Conservation (phyloP, 768 basidiomycete genomes). For the Botryobasidium botryosum region DNA sequence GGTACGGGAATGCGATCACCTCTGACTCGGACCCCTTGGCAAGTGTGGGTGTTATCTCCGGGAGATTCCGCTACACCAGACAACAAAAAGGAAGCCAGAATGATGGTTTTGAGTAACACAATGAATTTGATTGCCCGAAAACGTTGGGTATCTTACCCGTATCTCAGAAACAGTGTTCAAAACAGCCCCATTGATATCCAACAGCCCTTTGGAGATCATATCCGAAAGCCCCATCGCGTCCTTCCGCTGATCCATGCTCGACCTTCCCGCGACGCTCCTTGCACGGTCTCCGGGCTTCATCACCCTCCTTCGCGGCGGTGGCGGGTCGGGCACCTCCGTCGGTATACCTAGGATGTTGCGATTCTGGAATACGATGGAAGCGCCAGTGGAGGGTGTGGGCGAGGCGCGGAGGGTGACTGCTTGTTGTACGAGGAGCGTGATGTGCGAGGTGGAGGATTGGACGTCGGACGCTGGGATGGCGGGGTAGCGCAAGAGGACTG, state of each 20-base stretch:
- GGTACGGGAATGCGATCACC: slow-evolving; percentile 11
- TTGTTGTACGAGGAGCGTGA: slow-evolving; percentile 62
- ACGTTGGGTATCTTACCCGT: slow-evolving; percentile 49
- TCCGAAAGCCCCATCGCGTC: slow-evolving; percentile 34
- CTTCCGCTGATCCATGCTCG: slow-evolving; percentile 1
- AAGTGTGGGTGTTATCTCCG: too few species aligned
- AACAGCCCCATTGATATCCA: slow-evolving; percentile 73
- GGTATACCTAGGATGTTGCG: slow-evolving; percentile 58
- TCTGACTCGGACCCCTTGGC: background rate
- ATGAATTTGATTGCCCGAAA: background rate
- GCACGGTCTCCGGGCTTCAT: slow-evolving; percentile 6
- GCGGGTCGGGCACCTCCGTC: slow-evolving; percentile 39
- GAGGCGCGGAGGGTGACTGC: slow-evolving; percentile 63
- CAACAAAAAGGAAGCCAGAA: slow-evolving; percentile 15
- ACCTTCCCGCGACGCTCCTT: slow-evolving; percentile 12
- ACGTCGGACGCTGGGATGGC: slow-evolving; percentile 23
- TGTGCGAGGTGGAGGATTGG: slow-evolving; percentile 27
- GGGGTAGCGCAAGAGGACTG: slow-evolving; percentile 75
- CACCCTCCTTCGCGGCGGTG: slow-evolving; percentile 20
- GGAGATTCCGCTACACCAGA: slow-evolving; percentile 6
- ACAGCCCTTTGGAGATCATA: slow-evolving; percentile 47
- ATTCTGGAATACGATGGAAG: slow-evolving; percentile 70
- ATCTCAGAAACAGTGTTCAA: slow-evolving; percentile 67
- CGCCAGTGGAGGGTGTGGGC: slow-evolving; percentile 56
- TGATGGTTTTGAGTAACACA: background rate